Evolutionary conservation across 805 yeast genomes (phyloP).

Genomic region (Blastobotrys terrestris): DNA sequence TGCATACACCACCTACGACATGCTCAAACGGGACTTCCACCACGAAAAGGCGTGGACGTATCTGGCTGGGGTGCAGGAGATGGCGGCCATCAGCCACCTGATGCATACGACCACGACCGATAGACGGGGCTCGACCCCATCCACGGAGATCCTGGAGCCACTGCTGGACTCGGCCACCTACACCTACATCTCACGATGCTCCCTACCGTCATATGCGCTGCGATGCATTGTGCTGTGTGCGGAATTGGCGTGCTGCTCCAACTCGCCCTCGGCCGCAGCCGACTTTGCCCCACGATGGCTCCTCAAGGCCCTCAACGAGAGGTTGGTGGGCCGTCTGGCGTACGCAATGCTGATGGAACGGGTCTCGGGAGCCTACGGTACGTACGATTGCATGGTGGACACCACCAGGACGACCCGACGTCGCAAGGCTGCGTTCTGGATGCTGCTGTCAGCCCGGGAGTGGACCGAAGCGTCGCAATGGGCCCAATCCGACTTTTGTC

Average conservation of each 20-base stretch:
- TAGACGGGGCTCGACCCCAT: not conserved
- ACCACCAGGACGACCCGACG: slow-evolving; percentile 45
- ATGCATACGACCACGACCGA: slow-evolving; percentile 36
- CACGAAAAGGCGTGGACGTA: slow-evolving; percentile 75
- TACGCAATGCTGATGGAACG: slow-evolving; percentile 49
- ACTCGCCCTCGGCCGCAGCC: slow-evolving; percentile 34
- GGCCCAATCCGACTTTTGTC: slow-evolving; percentile 8
- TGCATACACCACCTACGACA: slow-evolving; percentile 78
- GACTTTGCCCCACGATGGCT: slow-evolving; percentile 43
- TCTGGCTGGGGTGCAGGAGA: slow-evolving; percentile 81
- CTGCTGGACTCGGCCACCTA: slow-evolving; percentile 66
- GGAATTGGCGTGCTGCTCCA: slow-evolving; percentile 54
- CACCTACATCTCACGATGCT: slow-evolving; percentile 66
- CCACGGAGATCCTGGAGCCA: slow-evolving; percentile 49
- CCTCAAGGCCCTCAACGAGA: slow-evolving; percentile 38
- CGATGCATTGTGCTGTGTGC: slow-evolving; percentile 60
- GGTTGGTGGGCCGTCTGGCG: slow-evolving; percentile 36
- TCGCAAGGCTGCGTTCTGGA: slow-evolving; percentile 76
- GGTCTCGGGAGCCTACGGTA: slow-evolving; percentile 28
- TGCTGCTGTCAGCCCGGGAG: slow-evolving; percentile 63
- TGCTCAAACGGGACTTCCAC: slow-evolving; percentile 68
- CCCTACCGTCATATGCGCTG: slow-evolving; percentile 61
- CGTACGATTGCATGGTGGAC: not conserved
- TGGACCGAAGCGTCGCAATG: slow-evolving; percentile 41
- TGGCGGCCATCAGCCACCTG: slow-evolving; percentile 68